These are phyloP conservation scores for Cyberlindnera petersonii DNA, from an alignment of 805 yeast species.

Conservation along the genomic window DNA sequence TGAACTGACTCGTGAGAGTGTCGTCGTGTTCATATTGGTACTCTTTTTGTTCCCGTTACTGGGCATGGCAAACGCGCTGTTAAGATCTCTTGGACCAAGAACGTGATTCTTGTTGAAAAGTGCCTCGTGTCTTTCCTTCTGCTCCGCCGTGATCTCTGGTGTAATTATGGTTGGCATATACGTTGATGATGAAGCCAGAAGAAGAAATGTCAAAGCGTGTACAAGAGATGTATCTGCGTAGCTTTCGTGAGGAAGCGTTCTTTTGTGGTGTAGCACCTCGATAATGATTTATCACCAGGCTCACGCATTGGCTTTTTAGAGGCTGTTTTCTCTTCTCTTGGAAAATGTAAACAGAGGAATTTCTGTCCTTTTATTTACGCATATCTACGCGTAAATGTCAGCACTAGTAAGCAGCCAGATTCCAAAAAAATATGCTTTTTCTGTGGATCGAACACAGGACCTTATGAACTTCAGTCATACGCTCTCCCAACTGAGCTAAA, in stretches of 20 bases:
- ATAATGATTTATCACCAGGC: no score
- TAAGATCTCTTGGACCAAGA: slow-evolving; percentile 14
- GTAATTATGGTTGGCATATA: slow-evolving; percentile 3
- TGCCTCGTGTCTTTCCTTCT: slow-evolving; percentile 16
- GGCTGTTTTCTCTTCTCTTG: no score
- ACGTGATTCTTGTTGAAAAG: slow-evolving; percentile 22
- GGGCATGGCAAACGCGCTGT: slow-evolving; percentile 5
- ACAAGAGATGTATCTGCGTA: no score
- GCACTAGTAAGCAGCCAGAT: background rate
- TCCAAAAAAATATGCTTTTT: slow-evolving; percentile 40
- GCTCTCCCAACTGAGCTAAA: slow-evolving; percentile 34
- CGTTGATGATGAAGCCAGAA: background rate
- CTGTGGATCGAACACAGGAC: slow-evolving; percentile 85
- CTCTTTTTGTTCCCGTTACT: background rate
- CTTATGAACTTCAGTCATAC: slow-evolving; percentile 54
- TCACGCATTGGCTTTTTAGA: no score
- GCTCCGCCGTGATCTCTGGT: slow-evolving; percentile 13
- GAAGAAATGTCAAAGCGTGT: no score
- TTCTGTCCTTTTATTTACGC: background rate
- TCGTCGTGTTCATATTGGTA: no score
- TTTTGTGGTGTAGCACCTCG: no score
- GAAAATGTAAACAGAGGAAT: slow-evolving; percentile 9
- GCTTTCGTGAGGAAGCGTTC: no score
- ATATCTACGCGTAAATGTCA: slow-evolving; percentile 4
- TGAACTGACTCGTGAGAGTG: no score